Base-by-base conservation (phyloP, 2,329 filamentous ascomycete genomes). In the Phoma herbarum region DNA sequence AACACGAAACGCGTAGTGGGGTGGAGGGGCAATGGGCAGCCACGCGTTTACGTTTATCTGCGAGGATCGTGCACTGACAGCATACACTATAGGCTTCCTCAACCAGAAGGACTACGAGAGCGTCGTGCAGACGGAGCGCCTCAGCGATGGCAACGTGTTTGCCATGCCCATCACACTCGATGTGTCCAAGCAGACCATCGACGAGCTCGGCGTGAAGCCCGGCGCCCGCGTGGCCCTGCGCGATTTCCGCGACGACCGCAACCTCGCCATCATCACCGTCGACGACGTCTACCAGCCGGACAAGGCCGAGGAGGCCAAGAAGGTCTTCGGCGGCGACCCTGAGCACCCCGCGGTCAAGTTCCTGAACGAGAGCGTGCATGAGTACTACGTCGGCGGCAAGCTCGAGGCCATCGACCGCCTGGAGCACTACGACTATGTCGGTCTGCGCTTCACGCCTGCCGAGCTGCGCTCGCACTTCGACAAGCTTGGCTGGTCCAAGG, bases 361-460 rank as follows among this genome's bases (percentile, higher is more conserved):
- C 83, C 88, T 99, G 63, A 89, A 90, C 83, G 85, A 88, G 73
- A 89, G 88, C 35, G 89, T 90, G 62, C 84, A 91, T 72, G 93
- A 97, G 61, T 96, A 89, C 80, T 98, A 98, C 80, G 86, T 99
- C 63, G 95, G 95, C 76, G 95, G 95, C 77, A 97, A 96, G 87
- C 83, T 99, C 65, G 92, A 98, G 77, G 95, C 95, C 62, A 89
- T 99, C 77, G 94, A 94, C 86, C 90, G 92, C 70, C 86, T 97
- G 61, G 93, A 96, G 83, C 95, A 99, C 85, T 99, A 99, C 84
- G 95, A 99, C 83, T 98, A 98, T 83, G 92, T 98, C 69, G 95
- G 91, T 74, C 87, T 98, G 59, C 89, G 95, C 84, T 98, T 91
- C 92, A 85, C 95, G 11, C 95, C 95, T 65, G 90, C 95, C 47